Base-by-base conservation (phyloP, 169 alveolate species). In the Plasmodium falciparum region DNA sequence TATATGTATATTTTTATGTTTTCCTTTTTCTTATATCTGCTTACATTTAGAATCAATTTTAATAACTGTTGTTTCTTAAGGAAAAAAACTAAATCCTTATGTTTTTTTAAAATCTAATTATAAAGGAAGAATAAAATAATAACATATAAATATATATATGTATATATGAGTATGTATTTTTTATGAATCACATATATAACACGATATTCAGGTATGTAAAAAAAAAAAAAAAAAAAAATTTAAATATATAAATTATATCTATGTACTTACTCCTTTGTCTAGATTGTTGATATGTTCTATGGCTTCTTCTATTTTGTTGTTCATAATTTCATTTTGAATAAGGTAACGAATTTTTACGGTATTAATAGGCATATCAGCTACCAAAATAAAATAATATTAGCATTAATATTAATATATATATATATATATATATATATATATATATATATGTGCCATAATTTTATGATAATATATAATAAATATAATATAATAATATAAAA, bases 351-450 rank as follows among this genome's bases (percentile, higher is more conserved):
- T 67, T 43, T 80, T 80, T 67, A 80, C 73, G 33, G 90, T 80
- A 9, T 80, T 80, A 15, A 80, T 80, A 2, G 90, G 90, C 90
- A 80, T 80, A 56, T 80, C 90, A 54, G 90, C 90, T 80, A 50
- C 11, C 65, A 67, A 80, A 80, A 76, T 65, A 67, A 62, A 54
- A 39, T 39, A 5, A 39, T 26, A 61, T n/a, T 26, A 4, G 54
- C 2, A 33, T 24, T 54, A 15, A 47, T 8, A 33, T 33, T 4
- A 33, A 33, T 33, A 15, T 52, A 0, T 5, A 52, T 5, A 52
- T 52, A 24, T 24, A 24, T 24, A 24, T 24, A 24, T 24, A 24
- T 24, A 24, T 24, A 24, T 24, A 24, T 24, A 24, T 24, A 54
- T 54, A 54, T 13, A 54, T 54, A 54, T 13, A 4, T 61, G 33